Percentiles rank a stretch among this genome's conserved stretches.
phyloP scores from a whole-genome alignment of 495 filamentous ascomycete species.

The Xylaria intraflava region DNA sequence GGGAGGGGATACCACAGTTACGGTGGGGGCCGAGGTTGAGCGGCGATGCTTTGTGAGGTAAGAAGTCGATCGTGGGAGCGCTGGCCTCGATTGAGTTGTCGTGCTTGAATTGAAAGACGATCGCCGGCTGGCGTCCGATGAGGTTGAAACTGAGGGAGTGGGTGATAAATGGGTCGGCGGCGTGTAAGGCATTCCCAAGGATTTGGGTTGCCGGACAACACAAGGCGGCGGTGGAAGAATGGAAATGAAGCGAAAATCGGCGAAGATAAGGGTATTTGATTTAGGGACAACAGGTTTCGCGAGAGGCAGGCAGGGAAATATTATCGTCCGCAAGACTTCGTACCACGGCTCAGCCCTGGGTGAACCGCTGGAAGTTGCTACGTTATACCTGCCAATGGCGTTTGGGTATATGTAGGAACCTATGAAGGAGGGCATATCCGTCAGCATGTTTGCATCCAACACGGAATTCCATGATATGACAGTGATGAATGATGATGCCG shows the following conservation, averaged over 20 bases:
- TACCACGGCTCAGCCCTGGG: conserved; percentile 17
- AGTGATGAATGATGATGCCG: background rate
- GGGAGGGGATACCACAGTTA: conserved; percentile 23
- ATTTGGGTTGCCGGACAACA: conserved; percentile 26
- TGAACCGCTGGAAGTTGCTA: conserved; percentile 7
- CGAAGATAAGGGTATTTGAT: conserved; percentile 13
- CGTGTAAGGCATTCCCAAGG: conserved; percentile 80
- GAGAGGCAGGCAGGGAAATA: conserved; percentile 26
- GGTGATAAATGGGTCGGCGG: conserved; percentile 78
- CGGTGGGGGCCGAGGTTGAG: conserved; percentile 34
- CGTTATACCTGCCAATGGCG: conserved; percentile 13
- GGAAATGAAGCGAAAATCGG: conserved; percentile 11
- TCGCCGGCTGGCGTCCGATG: conserved; percentile 54
- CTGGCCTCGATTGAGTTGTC: conserved; percentile 41
- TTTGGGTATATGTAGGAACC: conserved; percentile 18
- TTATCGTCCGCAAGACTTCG: conserved; percentile 16
- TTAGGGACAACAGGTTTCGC: conserved; percentile 18
- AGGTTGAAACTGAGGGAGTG: conserved; percentile 59
- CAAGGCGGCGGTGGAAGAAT: conserved; percentile 15
- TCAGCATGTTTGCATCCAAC: conserved; percentile 26
- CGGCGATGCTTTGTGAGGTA: conserved; percentile 59
- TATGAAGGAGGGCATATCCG: conserved; percentile 19
- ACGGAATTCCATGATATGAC: conserved; percentile 23
- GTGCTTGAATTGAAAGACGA: conserved; percentile 44
- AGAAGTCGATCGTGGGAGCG: conserved; percentile 65